Evolutionary conservation across 495 filamentous ascomycete species (phyloP).

Genomic region (Aspergillus avenaceus): DNA sequence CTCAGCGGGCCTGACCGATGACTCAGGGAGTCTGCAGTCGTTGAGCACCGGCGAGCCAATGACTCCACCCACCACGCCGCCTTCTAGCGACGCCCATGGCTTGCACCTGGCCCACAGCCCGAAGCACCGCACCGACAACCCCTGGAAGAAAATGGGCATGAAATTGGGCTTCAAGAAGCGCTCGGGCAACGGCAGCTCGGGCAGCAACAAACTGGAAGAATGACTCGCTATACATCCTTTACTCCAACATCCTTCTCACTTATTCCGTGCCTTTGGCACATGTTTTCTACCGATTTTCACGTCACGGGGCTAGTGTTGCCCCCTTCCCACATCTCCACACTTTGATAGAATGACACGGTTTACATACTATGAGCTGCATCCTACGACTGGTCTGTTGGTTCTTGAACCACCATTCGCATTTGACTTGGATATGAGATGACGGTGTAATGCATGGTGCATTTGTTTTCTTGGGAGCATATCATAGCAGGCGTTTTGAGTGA

Average conservation of each 20-base stretch:
- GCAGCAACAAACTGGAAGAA: slow-evolving; percentile 32
- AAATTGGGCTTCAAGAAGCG: slow-evolving; percentile 69
- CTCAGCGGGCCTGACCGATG: slow-evolving; percentile 40
- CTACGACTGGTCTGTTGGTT: slow-evolving; percentile 7
- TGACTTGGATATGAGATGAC: slow-evolving; percentile 17
- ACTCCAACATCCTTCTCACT: not conserved
- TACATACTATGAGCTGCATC: slow-evolving; percentile 6
- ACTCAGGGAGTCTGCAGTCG: slow-evolving; percentile 42
- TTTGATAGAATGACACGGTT: slow-evolving; percentile 9
- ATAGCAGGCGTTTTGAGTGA: slow-evolving; percentile 13
- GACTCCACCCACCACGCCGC: slow-evolving; percentile 87
- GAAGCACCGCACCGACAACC: slow-evolving; percentile 50
- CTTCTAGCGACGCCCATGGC: slow-evolving; percentile 53
- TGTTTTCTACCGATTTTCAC: not conserved
- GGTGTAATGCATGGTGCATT: slow-evolving; percentile 24
- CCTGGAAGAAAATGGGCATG: slow-evolving; percentile 83
- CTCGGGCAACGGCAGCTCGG: slow-evolving; percentile 28
- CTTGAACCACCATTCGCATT: slow-evolving; percentile 3
- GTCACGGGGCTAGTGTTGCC: not conserved
- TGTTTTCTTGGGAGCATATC: slow-evolving; percentile 23
- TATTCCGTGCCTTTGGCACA: not conserved
- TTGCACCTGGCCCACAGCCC: slow-evolving; percentile 47
- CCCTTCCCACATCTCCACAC: not conserved
- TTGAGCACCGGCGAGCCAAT: slow-evolving; percentile 59
- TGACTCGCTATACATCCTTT: slow-evolving; percentile 9